Percentiles rank a stretch among this genome's conserved stretches.
Evolutionary conservation across 768 basidiomycete genomes (phyloP).

Genomic region (Collybiopsis confluens): DNA sequence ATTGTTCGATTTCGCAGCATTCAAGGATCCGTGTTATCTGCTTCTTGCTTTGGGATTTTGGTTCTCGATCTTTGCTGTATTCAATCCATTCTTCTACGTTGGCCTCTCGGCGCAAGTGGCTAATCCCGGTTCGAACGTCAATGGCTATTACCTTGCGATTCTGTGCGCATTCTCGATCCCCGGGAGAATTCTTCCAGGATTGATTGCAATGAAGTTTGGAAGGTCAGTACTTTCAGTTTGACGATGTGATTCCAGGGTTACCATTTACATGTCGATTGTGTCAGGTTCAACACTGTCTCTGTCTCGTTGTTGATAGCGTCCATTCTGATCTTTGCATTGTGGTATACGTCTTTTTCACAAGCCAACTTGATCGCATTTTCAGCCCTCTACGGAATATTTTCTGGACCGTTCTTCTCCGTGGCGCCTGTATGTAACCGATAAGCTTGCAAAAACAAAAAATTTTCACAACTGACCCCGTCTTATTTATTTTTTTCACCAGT

Average conservation of each 20-base stretch:
- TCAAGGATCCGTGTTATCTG: conserved; percentile 17
- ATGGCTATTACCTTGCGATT: conserved; percentile 22
- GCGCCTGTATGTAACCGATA: conserved; percentile 11
- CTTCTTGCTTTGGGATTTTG: conserved; percentile 18
- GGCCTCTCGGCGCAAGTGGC: conserved; percentile 17
- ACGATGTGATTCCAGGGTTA: neutral
- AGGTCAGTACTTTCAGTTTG: conserved; percentile 10
- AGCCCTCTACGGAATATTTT: conserved; percentile 19
- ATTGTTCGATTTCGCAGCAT: conserved; percentile 18
- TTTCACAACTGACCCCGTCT: no score
- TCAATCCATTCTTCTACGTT: conserved; percentile 24
- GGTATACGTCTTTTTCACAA: conserved; percentile 16
- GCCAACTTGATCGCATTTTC: conserved; percentile 18
- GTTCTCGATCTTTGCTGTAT: conserved; percentile 18
- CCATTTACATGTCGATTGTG: neutral
- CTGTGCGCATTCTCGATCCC: conserved; percentile 20
- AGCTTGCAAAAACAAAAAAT: no score
- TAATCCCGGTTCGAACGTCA: conserved; percentile 14
- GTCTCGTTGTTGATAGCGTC: conserved; percentile 11
- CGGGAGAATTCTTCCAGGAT: conserved; percentile 20
- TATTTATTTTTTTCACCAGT: conserved; percentile 2
- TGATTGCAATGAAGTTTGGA: conserved; percentile 20
- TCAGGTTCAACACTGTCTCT: conserved; percentile 17
- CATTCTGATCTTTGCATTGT: conserved; percentile 18
- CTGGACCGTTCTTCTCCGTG: conserved; percentile 21